Evolutionary conservation across 305 asterid genomes (phyloP).

Genomic region (Fraxinus latifolia): DNA sequence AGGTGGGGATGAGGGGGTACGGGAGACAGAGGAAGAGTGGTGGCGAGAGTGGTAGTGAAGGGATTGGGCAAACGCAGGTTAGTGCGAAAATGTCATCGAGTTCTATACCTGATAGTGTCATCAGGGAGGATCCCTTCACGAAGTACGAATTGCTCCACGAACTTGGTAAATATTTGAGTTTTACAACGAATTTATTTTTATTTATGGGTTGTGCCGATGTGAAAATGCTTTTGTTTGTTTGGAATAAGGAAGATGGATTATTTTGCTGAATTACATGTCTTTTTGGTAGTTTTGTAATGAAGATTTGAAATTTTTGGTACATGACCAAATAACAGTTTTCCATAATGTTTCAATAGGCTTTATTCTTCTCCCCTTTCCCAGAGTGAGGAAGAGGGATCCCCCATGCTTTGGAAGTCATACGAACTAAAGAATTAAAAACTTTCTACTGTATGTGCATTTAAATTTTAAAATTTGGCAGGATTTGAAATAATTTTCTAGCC

Average conservation of each 20-base stretch:
- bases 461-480: slow-evolving; percentile 1
- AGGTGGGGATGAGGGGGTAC: slow-evolving; percentile 46
- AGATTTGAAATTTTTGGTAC: slow-evolving; percentile 1
- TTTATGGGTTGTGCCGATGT: background rate
- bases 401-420: background rate
- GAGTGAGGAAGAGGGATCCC: background rate
- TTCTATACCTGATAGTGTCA: slow-evolving; percentile 77
- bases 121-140: slow-evolving; percentile 86
- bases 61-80: slow-evolving; percentile 44
- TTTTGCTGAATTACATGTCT: background rate
- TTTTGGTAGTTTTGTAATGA: slow-evolving; percentile 11
- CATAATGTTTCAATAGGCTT: background rate
- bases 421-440: background rate
- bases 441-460: slow-evolving; percentile 5
- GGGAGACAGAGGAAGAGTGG: slow-evolving; percentile 53
- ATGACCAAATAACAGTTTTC: background rate
- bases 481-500: slow-evolving; percentile 6
- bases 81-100: slow-evolving; percentile 75
- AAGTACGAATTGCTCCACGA: slow-evolving; percentile 95
- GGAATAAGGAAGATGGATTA: slow-evolving; percentile 21
- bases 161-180: slow-evolving; percentile 61
- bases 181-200: slow-evolving; percentile 11
- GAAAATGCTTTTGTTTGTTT: background rate
- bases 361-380: background rate
- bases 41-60: slow-evolving; percentile 28